phyloP scores from a whole-genome alignment of 2,329 filamentous ascomycete genomes.

The Botryotinia narcissicola region DNA sequence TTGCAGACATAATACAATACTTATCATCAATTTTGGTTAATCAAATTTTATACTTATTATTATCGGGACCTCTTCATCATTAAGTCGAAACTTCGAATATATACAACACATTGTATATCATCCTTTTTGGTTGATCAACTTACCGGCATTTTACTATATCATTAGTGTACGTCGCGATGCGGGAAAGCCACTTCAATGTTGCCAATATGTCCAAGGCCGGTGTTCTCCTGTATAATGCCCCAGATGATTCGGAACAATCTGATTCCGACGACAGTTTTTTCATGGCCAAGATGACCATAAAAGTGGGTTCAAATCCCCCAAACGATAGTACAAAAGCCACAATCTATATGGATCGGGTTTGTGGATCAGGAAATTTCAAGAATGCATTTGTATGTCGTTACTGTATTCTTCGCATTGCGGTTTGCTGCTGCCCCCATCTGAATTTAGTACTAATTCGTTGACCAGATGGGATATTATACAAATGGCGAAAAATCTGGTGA shows the following conservation, averaged over 20 bases:
- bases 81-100: neutral
- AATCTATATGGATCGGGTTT: neutral
- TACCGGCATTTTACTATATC: neutral
- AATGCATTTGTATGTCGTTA: neutral
- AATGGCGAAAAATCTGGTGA: neutral
- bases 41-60: neutral
- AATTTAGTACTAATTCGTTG: neutral
- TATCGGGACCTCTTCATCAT: neutral
- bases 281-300: neutral
- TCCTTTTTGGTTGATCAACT: neutral
- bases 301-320: neutral
- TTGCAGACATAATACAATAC: neutral
- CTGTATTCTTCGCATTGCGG: neutral
- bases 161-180: neutral
- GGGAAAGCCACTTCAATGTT: neutral
- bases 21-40: neutral
- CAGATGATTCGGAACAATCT: neutral
- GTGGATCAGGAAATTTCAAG: neutral
- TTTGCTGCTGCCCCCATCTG: neutral
- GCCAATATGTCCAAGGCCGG: neutral
- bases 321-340: neutral
- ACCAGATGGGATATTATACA: neutral
- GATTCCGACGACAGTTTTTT: neutral
- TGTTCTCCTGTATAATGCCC: neutral
- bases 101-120: neutral